These are phyloP conservation scores for Tylopilus sp. DNA, from an alignment of 768 basidiomycete genomes.

Conservation along the genomic window DNA sequence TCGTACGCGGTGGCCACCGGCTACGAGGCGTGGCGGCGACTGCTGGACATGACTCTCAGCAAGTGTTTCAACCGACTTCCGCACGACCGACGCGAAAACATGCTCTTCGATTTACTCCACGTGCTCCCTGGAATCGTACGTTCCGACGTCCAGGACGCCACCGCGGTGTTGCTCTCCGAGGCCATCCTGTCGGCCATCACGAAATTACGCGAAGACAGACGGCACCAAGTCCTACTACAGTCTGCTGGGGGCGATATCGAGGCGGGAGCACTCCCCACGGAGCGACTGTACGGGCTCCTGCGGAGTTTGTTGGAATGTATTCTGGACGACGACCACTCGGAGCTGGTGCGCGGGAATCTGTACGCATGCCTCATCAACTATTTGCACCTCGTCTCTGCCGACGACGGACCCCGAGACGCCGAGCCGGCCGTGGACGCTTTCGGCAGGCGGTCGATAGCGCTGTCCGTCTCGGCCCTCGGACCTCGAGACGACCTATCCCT, in stretches of 20 bases:
- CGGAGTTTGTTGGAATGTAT: constrained; percentile 73
- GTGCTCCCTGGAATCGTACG: constrained; percentile 74
- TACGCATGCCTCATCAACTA: constrained; percentile 91
- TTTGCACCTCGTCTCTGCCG: constrained; percentile 56
- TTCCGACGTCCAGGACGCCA: constrained; percentile 61
- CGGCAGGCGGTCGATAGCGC: constrained; percentile 26
- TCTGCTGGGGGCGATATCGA: constrained; percentile 61
- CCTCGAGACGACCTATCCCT: constrained; percentile 39
- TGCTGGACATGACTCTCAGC: constrained; percentile 81
- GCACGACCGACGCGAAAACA: constrained; percentile 78
- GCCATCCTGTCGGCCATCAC: constrained; percentile 78
- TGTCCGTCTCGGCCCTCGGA: constrained; percentile 35
- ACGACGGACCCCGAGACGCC: constrained; percentile 12
- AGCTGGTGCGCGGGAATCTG: constrained; percentile 90
- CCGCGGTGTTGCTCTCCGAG: constrained; percentile 82
- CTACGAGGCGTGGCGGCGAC: constrained; percentile 80
- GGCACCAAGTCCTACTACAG: constrained; percentile 64
- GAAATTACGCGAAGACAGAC: constrained; percentile 81
- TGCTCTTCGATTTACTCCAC: constrained; percentile 87
- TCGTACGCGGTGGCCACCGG: constrained; percentile 63
- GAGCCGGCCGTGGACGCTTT: constrained; percentile 18
- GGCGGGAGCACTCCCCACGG: constrained; percentile 71
- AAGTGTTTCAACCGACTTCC: constrained; percentile 85
- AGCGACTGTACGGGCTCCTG: constrained; percentile 73
- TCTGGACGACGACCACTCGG: constrained; percentile 70